Evolutionary conservation across 441 rosid species (phyloP).

Genomic region (Jatropha podagrica): DNA sequence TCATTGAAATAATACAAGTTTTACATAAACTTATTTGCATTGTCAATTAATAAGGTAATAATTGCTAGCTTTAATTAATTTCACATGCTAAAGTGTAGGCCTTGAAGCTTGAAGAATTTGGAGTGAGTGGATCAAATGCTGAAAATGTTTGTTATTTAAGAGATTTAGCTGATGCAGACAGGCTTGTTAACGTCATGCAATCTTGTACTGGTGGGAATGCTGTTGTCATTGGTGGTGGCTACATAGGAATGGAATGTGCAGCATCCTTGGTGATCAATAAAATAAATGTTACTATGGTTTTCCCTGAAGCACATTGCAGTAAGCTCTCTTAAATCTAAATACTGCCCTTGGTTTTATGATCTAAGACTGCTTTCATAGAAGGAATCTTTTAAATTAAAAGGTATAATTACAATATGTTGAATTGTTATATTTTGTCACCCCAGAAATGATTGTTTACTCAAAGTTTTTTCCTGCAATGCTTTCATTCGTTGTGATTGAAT

Average conservation of each 20-base stretch:
- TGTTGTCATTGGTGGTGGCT: constrained; percentile 95
- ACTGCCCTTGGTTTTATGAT: not conserved
- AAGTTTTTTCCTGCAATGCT: not conserved
- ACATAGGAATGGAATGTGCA: constrained; percentile 98
- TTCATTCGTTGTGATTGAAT: not conserved
- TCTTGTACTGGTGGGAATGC: constrained; percentile 79
- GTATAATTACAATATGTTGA: not conserved
- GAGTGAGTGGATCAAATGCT: constrained; percentile 80
- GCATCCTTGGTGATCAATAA: constrained; percentile 91
- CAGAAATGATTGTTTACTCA: not conserved
- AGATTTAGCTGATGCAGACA: constrained; percentile 80
- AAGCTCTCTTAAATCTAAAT: constrained; percentile 26
- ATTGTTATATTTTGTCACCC: not conserved
- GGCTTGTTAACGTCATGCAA: constrained; percentile 63
- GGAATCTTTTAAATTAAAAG: not conserved
- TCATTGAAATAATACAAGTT: not conserved
- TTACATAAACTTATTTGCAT: not conserved
- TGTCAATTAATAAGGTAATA: not conserved
- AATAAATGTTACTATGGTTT: constrained; percentile 91
- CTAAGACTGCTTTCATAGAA: not conserved
- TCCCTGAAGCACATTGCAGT: constrained; percentile 97
- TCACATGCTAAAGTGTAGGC: constrained; percentile 44
- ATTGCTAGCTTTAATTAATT: constrained; percentile 5
- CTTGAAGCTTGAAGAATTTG: constrained; percentile 95
- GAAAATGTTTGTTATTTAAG: constrained; percentile 90